Conservation (phyloP, 1,139 yeast genomes). For the Zygoascus sp. region DNA sequence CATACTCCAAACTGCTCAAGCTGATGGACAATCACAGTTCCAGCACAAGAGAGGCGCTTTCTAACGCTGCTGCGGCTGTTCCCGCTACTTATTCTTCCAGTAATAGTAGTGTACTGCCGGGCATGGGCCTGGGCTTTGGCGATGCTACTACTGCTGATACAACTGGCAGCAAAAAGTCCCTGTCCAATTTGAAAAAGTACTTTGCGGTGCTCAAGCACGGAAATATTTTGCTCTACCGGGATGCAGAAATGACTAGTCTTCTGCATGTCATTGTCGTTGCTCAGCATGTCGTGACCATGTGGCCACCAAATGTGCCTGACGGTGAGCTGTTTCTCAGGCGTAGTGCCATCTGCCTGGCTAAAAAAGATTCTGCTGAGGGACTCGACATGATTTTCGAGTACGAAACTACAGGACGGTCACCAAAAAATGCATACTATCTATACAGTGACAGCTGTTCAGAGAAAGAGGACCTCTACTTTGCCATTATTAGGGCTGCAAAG, state of each 20-base stretch:
- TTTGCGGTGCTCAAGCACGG: conserved; percentile 56
- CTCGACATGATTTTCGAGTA: conserved; percentile 11
- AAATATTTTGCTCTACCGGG: conserved; percentile 73
- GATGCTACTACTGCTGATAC: not conserved
- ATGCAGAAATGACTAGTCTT: conserved; percentile 60
- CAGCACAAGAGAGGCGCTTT: conserved; percentile 16
- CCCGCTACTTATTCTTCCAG: too few relatives aligned
- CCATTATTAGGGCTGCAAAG: conserved; percentile 71
- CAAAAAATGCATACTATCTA: conserved; percentile 62
- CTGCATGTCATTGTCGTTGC: conserved; percentile 76
- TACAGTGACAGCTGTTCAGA: conserved; percentile 73
- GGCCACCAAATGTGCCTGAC: conserved; percentile 77
- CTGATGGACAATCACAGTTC: conserved; percentile 41
- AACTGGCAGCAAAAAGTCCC: conserved; percentile 15
- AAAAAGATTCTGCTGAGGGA: conserved; percentile 18
- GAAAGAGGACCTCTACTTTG: conserved; percentile 91
- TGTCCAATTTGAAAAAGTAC: conserved; percentile 31
- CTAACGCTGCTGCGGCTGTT: too few relatives aligned
- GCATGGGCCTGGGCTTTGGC: too few relatives aligned
- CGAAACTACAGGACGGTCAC: conserved; percentile 30
- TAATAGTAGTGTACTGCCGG: too few relatives aligned
- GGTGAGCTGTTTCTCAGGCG: conserved; percentile 74
- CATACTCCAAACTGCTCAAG: conserved; percentile 57
- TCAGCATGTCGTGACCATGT: conserved; percentile 65
- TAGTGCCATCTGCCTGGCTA: conserved; percentile 64